Evolutionary conservation across 805 yeast species (phyloP).

Genomic region (Metschnikowia corniflorae): DNA sequence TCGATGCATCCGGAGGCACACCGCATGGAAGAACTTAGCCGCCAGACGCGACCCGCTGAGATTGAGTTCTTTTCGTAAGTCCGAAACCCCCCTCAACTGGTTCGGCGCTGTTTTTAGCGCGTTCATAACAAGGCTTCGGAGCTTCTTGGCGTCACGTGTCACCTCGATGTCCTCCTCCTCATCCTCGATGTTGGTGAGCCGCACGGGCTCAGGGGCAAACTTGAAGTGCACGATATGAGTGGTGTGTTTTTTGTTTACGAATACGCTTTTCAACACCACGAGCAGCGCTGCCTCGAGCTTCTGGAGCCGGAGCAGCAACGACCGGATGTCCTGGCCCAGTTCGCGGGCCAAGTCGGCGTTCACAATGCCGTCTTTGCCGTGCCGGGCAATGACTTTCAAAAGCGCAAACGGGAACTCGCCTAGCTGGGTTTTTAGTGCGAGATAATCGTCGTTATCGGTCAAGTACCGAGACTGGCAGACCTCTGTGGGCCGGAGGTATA

Average conservation of each 20-base stretch:
- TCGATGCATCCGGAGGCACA: slow-evolving; percentile 43
- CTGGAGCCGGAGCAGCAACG: slow-evolving; percentile 61
- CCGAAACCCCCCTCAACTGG: slow-evolving; percentile 56
- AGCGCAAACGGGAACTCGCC: slow-evolving; percentile 56
- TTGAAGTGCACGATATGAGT: slow-evolving; percentile 50
- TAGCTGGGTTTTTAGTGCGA: slow-evolving; percentile 46
- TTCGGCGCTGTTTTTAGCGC: slow-evolving; percentile 57
- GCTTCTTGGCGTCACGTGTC: slow-evolving; percentile 27
- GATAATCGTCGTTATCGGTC: slow-evolving; percentile 47
- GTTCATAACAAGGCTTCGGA: slow-evolving; percentile 40
- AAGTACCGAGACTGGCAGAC: slow-evolving; percentile 56
- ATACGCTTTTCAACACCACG: slow-evolving; percentile 38
- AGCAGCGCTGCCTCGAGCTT: slow-evolving; percentile 49
- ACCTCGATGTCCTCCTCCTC: slow-evolving; percentile 14
- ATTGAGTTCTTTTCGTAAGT: slow-evolving; percentile 56
- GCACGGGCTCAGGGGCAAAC: slow-evolving; percentile 33
- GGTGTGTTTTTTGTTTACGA: slow-evolving; percentile 47
- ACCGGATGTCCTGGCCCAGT: slow-evolving; percentile 69
- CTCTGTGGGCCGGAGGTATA: slow-evolving; percentile 38
- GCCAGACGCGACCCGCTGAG: slow-evolving; percentile 39
- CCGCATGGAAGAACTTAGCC: slow-evolving; percentile 47
- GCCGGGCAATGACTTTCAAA: slow-evolving; percentile 56
- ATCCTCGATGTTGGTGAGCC: slow-evolving; percentile 16
- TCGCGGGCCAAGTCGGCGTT: slow-evolving; percentile 53
- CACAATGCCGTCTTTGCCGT: slow-evolving; percentile 54